Conservation (phyloP, 2,329 filamentous ascomycete species). For the Periconia sp. region DNA sequence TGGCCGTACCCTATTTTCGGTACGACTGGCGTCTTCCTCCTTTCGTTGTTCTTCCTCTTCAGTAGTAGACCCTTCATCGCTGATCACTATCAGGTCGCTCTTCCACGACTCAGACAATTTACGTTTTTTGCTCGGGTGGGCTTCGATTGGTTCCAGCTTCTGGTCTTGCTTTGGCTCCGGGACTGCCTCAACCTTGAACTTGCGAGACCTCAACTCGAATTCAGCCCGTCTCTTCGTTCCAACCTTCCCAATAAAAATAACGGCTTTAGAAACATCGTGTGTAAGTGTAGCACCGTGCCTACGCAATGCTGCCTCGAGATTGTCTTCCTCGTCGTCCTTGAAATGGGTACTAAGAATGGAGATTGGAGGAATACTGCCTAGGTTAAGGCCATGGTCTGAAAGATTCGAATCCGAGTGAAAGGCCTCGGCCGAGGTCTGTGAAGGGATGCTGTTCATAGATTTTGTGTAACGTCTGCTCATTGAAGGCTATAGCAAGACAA, state of each 20-base stretch:
- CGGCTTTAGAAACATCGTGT: slow-evolving; percentile 70
- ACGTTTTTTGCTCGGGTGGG: slow-evolving; percentile 20
- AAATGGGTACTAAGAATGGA: slow-evolving; percentile 76
- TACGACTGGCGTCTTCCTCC: slow-evolving; percentile 8
- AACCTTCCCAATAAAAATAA: slow-evolving; percentile 74
- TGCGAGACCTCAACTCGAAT: slow-evolving; percentile 73
- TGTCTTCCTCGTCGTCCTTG: slow-evolving; percentile 61
- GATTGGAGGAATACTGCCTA: slow-evolving; percentile 61
- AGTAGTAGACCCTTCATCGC: slow-evolving; percentile 22
- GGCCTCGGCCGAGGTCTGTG: slow-evolving; percentile 17
- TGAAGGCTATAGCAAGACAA: slow-evolving; percentile 20
- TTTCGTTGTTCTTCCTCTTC: slow-evolving; percentile 13
- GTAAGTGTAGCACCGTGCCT: slow-evolving; percentile 61
- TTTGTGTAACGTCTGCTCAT: slow-evolving; percentile 16
- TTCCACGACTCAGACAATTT: slow-evolving; percentile 5
- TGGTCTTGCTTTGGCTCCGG: slow-evolving; percentile 19
- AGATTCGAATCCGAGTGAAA: slow-evolving; percentile 19
- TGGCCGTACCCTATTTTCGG: slow-evolving; percentile 2
- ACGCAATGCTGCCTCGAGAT: slow-evolving; percentile 65
- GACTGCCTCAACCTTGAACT: slow-evolving; percentile 60
- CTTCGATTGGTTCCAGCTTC: slow-evolving; percentile 15
- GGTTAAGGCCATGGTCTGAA: slow-evolving; percentile 32
- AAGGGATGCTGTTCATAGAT: slow-evolving; percentile 19
- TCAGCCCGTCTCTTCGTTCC: slow-evolving; percentile 68
- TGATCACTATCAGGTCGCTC: slow-evolving; percentile 7